Evolutionary conservation across 192 early-diverging fungal genomes (phyloP).

Genomic region (Dispira simplex): DNA sequence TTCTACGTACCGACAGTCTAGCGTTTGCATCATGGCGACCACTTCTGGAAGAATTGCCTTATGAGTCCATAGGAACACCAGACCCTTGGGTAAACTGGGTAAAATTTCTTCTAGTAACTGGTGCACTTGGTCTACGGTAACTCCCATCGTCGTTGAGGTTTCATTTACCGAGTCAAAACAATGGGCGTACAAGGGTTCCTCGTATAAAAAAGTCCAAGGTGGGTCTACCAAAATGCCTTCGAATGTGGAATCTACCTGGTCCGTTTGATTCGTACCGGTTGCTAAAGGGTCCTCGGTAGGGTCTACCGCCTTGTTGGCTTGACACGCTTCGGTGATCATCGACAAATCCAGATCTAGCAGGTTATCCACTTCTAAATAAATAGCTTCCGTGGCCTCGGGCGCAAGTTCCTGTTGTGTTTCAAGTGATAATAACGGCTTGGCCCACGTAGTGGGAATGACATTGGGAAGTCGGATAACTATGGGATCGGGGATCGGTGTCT

Average conservation of each 20-base stretch:
- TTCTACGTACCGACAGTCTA: constrained; percentile 39
- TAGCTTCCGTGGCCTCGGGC: background rate
- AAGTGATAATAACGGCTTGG: constrained; percentile 17
- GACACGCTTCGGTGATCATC: constrained; percentile 11
- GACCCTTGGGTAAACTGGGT: constrained; percentile 27
- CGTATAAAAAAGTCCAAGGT: constrained; percentile 35
- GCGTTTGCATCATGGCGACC: constrained; percentile 31
- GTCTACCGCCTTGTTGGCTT: background rate
- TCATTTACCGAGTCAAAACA: background rate
- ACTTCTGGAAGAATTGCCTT: constrained; percentile 34
- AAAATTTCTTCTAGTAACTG: constrained; percentile 25
- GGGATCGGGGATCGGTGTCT: constrained; percentile 23
- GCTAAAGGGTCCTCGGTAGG: background rate
- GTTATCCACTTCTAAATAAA: constrained; percentile 16
- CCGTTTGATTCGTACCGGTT: background rate
- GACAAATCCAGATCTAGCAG: constrained; percentile 15
- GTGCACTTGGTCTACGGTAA: constrained; percentile 6
- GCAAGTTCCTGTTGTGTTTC: background rate
- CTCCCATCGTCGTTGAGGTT: background rate
- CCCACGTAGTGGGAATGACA: constrained; percentile 21
- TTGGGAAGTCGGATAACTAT: constrained; percentile 13
- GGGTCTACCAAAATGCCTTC: constrained; percentile 39
- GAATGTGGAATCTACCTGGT: constrained; percentile 8
- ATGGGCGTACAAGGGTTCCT: constrained; percentile 13
- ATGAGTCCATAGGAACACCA: constrained; percentile 41